A percentile compares a stretch with the other conserved stretches of the same genome.
Conservation (phyloP, 2,329 filamentous ascomycete genomes). For the Emmonsiellopsis sp. region DNA sequence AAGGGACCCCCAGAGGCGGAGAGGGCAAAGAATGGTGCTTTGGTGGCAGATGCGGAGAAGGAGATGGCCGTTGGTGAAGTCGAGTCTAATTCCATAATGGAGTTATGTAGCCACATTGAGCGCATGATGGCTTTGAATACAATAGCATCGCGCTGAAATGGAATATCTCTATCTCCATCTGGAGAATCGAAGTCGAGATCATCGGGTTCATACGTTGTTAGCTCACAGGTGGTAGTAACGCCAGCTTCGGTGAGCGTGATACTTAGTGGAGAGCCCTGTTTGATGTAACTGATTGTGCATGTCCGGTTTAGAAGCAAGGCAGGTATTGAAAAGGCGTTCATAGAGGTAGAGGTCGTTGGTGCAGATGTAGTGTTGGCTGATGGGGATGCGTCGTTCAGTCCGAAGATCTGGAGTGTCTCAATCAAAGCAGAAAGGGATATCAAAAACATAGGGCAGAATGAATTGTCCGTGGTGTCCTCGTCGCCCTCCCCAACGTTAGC, state of each 20-base stretch:
- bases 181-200: conserved; percentile 48
- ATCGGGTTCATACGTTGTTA: conserved; percentile 79
- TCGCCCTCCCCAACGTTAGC: conserved; percentile 27
- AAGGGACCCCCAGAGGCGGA: conserved; percentile 53
- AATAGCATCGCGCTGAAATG: conserved; percentile 71
- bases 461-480: conserved; percentile 28
- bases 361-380: conserved; percentile 22
- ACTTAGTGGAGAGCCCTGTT: conserved; percentile 67
- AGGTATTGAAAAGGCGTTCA: conserved; percentile 75
- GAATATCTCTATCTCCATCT: conserved; percentile 49
- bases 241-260: conserved; percentile 79
- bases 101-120: conserved; percentile 43
- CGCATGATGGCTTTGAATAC: conserved; percentile 92
- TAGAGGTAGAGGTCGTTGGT: conserved; percentile 32
- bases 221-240: conserved; percentile 79
- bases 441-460: conserved; percentile 61
- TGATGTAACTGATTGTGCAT: conserved; percentile 70
- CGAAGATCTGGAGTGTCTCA: conserved; percentile 92
- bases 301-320: conserved; percentile 75
- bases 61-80: conserved; percentile 66
- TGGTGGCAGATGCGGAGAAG: conserved; percentile 52
- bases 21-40: conserved; percentile 64
- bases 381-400: conserved; percentile 54
- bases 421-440: conserved; percentile 80
- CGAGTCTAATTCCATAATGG: conserved; percentile 45